Percentiles rank a stretch among this genome's conserved stretches.
These are phyloP conservation scores for Mycogone perniciosa DNA, from an alignment of 2,329 filamentous ascomycete species.

Conservation along the genomic window DNA sequence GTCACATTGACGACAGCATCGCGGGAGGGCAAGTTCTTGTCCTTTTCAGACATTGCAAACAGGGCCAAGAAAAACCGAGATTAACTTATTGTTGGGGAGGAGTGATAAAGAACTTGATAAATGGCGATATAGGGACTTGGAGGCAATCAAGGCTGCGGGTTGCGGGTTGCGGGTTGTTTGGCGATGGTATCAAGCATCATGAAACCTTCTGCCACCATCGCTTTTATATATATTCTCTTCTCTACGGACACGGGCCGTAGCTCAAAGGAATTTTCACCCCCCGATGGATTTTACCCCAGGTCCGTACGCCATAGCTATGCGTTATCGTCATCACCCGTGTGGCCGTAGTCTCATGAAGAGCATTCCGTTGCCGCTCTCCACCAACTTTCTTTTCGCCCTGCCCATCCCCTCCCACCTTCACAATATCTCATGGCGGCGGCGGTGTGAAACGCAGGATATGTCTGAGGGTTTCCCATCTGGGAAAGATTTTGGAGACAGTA, in stretches of 20 bases:
- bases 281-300: constrained; percentile 2
- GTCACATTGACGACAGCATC: constrained; percentile 9
- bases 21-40: constrained; percentile 5
- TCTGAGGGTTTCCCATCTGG: constrained; percentile 19
- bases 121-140: no score
- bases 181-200: background rate
- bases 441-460: constrained; percentile 21
- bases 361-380: constrained; percentile 10
- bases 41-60: constrained; percentile 8
- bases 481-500: constrained; percentile 10
- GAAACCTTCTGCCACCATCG: background rate
- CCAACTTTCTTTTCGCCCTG: background rate
- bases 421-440: constrained; percentile 7
- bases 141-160: no score
- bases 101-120: background rate
- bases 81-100: background rate
- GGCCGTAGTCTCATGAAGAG: constrained; percentile 5
- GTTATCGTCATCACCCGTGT: constrained; percentile 8
- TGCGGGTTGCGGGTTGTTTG: background rate
- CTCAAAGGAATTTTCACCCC: constrained; percentile 2
- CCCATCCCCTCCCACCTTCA: constrained; percentile 3
- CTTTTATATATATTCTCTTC: constrained; percentile 4
- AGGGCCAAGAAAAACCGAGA: background rate
- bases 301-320: constrained; percentile 8
- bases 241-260: constrained; percentile 4